phyloP scores from a whole-genome alignment of 306 rosid species.

The Pyrus communis region DNA sequence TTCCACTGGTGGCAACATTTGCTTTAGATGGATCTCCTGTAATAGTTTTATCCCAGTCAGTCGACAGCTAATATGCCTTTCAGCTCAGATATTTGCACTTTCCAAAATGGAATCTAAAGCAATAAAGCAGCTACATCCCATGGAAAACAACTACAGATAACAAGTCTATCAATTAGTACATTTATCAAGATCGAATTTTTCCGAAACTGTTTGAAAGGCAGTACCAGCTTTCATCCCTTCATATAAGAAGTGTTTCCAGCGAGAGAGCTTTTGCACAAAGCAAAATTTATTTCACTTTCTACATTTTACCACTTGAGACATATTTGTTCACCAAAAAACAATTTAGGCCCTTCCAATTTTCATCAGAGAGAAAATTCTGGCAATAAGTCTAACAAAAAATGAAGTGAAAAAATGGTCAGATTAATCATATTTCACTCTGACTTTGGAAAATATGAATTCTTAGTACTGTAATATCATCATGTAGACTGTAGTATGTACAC shows the following conservation, averaged over 20 bases:
- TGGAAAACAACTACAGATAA: slow-evolving; percentile 22
- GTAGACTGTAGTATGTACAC: not conserved
- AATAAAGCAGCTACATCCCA: slow-evolving; percentile 26
- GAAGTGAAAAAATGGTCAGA: not conserved
- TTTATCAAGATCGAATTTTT: slow-evolving; percentile 25
- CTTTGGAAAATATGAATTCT: slow-evolving; percentile 10
- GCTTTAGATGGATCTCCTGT: slow-evolving; percentile 52
- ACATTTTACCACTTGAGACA: slow-evolving; percentile 13
- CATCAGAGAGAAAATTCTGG: slow-evolving; percentile 9
- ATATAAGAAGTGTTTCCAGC: slow-evolving; percentile 19
- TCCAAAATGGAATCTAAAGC: slow-evolving; percentile 26
- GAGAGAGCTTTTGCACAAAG: slow-evolving; percentile 26
- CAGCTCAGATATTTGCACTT: slow-evolving; percentile 15
- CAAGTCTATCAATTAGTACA: slow-evolving; percentile 25
- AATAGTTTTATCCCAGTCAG: slow-evolving; percentile 36
- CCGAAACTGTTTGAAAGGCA: slow-evolving; percentile 24
- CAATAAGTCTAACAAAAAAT: not conserved
- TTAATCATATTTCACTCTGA: slow-evolving; percentile 1
- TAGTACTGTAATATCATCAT: not conserved
- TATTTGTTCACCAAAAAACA: slow-evolving; percentile 6
- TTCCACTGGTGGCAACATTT: slow-evolving; percentile 36
- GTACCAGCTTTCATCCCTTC: slow-evolving; percentile 24
- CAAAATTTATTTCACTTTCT: slow-evolving; percentile 15
- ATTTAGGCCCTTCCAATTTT: slow-evolving; percentile 14
- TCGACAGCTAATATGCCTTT: slow-evolving; percentile 33